These are phyloP conservation scores for Penicillium turbatum DNA, from an alignment of 495 filamentous ascomycete genomes.

Conservation along the genomic window DNA sequence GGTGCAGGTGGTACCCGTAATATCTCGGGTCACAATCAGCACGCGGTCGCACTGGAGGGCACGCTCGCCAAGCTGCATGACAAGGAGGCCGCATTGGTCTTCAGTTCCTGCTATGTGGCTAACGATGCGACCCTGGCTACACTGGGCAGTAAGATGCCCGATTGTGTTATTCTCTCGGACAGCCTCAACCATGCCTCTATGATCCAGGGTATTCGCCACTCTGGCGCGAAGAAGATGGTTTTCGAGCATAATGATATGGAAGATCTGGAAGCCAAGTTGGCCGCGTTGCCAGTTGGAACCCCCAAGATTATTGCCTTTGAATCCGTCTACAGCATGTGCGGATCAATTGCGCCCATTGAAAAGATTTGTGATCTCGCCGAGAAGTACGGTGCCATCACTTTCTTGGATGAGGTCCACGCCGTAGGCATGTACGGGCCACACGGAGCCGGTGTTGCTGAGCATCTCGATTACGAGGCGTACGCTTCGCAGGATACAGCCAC, in stretches of 20 bases:
- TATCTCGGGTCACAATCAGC: conserved; percentile 95
- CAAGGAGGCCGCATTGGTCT: conserved; percentile 90
- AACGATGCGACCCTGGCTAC: conserved; percentile 98
- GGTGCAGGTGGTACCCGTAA: conserved; percentile 95
- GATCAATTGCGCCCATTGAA: conserved; percentile 91
- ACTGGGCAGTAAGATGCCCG: conserved; percentile 88
- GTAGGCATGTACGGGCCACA: conserved; percentile 99
- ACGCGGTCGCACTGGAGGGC: conserved; percentile 79
- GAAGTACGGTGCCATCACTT: conserved; percentile 96
- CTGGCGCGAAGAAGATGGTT: conserved; percentile 91
- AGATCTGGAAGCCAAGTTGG: conserved; percentile 87
- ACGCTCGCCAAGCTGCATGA: conserved; percentile 84
- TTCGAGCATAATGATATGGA: conserved; percentile 96
- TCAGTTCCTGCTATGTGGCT: conserved; percentile 95
- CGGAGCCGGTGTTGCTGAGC: conserved; percentile 94
- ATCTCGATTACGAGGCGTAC: conserved; percentile 79
- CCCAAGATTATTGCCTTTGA: conserved; percentile 99
- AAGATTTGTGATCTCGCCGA: conserved; percentile 93
- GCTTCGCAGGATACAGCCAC: conserved; percentile 55
- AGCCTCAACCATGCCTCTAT: conserved; percentile 96
- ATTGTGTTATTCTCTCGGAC: conserved; percentile 94
- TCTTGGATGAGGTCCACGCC: conserved; percentile 96
- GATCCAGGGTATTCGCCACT: conserved; percentile 99
- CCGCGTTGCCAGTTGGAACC: conserved; percentile 72
- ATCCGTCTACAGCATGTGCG: conserved; percentile 98